Percentiles rank a stretch among this genome's conserved stretches.
These are phyloP conservation scores for Lentinula aciculospora DNA, from an alignment of 768 basidiomycete genomes.

Conservation along the genomic window DNA sequence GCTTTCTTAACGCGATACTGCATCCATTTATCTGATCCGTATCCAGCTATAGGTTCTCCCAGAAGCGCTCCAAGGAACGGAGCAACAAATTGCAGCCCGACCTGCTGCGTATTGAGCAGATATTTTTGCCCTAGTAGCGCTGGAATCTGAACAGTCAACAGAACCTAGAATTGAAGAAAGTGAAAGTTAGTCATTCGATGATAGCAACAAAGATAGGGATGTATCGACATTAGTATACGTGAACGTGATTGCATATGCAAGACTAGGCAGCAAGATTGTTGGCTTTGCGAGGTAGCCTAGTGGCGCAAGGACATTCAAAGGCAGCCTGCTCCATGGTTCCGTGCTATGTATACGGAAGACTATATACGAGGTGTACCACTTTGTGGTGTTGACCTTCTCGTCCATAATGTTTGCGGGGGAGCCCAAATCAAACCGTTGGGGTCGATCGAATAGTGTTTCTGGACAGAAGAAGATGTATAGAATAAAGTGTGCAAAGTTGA, in stretches of 20 bases:
- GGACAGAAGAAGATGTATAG: neutral
- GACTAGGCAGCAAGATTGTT: neutral
- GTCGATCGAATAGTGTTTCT: conserved; percentile 2
- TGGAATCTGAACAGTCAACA: conserved; percentile 5
- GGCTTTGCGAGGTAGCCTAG: neutral
- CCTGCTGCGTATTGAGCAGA: conserved; percentile 1
- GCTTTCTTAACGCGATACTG: conserved; percentile 1
- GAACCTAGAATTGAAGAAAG: neutral
- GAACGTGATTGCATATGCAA: conserved; percentile 1
- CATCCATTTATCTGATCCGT: conserved; percentile 5
- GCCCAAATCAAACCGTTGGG: neutral
- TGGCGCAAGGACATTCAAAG: neutral
- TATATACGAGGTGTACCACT: neutral
- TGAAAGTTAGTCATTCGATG: neutral
- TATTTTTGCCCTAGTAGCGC: neutral
- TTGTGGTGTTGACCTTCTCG: neutral
- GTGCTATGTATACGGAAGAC: neutral
- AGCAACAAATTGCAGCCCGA: conserved; percentile 1
- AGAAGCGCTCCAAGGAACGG: neutral
- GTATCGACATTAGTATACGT: neutral
- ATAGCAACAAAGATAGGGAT: neutral
- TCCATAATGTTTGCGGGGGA: neutral
- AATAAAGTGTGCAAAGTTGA: neutral
- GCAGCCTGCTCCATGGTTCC: neutral
- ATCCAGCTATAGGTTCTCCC: conserved; percentile 2